Evolutionary conservation across 768 basidiomycete species (phyloP).

Genomic region (Dentipellis fragilis): DNA sequence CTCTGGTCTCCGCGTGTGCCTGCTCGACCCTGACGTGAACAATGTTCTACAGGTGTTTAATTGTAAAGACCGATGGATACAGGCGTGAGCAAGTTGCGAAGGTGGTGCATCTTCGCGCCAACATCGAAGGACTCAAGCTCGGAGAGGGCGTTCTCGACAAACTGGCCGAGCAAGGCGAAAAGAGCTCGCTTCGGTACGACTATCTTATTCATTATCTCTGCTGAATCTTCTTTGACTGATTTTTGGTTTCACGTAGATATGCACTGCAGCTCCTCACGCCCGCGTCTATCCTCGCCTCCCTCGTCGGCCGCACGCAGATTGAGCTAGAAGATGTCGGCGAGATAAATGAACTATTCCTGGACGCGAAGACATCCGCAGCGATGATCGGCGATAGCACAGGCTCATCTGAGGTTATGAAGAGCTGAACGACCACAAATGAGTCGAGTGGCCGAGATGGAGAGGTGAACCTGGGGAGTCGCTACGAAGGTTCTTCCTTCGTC

Average conservation of each 20-base stretch:
- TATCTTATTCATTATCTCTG: constrained; percentile 3
- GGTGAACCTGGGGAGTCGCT: too few species aligned
- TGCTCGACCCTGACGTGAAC: not conserved
- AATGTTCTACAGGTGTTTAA: constrained; percentile 60
- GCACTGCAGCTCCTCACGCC: constrained; percentile 87
- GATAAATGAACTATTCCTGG: constrained; percentile 92
- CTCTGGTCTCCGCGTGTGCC: not conserved
- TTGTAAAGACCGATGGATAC: constrained; percentile 86
- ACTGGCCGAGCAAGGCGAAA: constrained; percentile 74
- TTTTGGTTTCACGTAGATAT: constrained; percentile 40
- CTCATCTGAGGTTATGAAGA: too few species aligned
- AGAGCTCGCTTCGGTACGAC: constrained; percentile 66
- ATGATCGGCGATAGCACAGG: constrained; percentile 1
- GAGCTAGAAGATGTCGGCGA: constrained; percentile 83
- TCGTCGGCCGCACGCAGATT: constrained; percentile 74
- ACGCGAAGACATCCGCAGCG: constrained; percentile 63
- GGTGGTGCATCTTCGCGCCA: constrained; percentile 80
- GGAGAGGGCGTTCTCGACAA: constrained; percentile 68
- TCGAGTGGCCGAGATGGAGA: too few species aligned
- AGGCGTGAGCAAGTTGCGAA: constrained; percentile 74
- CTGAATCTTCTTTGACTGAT: not conserved
- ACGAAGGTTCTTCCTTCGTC: too few species aligned
- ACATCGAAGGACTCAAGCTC: constrained; percentile 76
- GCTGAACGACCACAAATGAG: too few species aligned
- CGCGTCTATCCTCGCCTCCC: constrained; percentile 73